Base-by-base conservation (phyloP, 371 early-diverging fungal species). In the Mortierella sp. region DNA sequence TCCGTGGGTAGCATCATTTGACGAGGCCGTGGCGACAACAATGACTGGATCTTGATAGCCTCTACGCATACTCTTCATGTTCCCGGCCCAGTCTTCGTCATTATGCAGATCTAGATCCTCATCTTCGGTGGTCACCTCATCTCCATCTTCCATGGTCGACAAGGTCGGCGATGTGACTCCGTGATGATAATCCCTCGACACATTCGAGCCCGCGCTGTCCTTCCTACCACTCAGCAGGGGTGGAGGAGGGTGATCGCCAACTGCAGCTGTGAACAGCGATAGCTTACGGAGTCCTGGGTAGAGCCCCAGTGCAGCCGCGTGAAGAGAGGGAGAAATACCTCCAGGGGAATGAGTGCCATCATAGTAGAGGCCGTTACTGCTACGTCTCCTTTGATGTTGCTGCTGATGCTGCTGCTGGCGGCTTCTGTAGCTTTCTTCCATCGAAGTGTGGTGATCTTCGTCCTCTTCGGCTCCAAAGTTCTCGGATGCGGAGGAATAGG, bases 51-150 rank as follows among this genome's bases (percentile, higher is more conserved):
- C 58, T 60, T 44, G 47, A 9, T 55, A 44, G 44, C 16, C 75
- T 44, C 42, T 21, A 45, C 52, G 52, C n/a, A 42, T 71, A 26
- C 79, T 81, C 72, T 73, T 80, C 70, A 73, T n/a, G 38, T 84
- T 84, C 2, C 81, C 84, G 0, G 84, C 84, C 84, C 84, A 84
- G n/a, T 84, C 84, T 31, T 84, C 84, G 26, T 84, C 84, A 63
- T 80, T 57, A 1, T 77, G 57, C 28, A 73, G 13, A 45, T 81
- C 83, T 34, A 68, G 70, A 21, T 47, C 65, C 26, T 75, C 70
- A 2, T 57, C 28, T n/a, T 72, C 80, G 2, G 44, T 73, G 76
- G 42, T 73, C 21, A 65, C 76, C 24, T 76, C 83, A 0, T 83
- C 84, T 13, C 71, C 74, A n/a, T 79, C 72, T 14, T 70, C 70